Base-by-base conservation (phyloP, 176 grass and related monocot genomes). In the Aegilops umbellulata region DNA sequence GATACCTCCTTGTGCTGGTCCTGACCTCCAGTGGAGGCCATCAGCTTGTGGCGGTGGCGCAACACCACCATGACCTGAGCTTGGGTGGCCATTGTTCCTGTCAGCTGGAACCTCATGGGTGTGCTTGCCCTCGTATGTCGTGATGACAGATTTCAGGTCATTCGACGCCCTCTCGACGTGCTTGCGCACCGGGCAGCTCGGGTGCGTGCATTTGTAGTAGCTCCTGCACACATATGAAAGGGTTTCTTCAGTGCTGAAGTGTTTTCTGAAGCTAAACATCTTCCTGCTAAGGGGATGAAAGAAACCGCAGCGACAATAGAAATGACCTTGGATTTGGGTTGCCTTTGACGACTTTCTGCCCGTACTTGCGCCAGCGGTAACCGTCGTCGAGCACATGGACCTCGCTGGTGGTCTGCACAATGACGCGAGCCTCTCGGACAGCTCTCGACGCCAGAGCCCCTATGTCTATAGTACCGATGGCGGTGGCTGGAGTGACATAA, bases 351-450 rank as follows among this genome's bases (percentile, higher is more conserved):
- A 98, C 93, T 79, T 98, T 98, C 60, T 98, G 96, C 15, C 96
- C 96, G 72, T 98, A 98, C 76, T 98, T 98, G 68, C 92, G 91
- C 96, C 96, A 98, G 49, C 93, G 93, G 79, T 98, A 98, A 16
- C 96, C 96, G 23, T 98, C 96, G 44, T 98, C 96, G 26, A 98
- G 96, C 36, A 98, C 94, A 75, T 98, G 92, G 2, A 95, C 92
- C 60, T 98, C 93, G 82, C 96, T 98, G 22, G 76, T 94, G 20
- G 93, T 98, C 70, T 98, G 96, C 39, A 98, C 90, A 19, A 95
- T 80, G 67, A 95, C 90, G 35, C 92, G 87, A 4, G 92, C 92
- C 84, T 98, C 96, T 30, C 96, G 80, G 47, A 92, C 65, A 81
- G 93, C 79, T 77, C 90, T 95, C 20, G 91, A 92, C 41, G 93